Percentiles rank a stretch among this genome's conserved stretches.
Conservation (phyloP, 2,329 filamentous ascomycete species). For the Fusarium sarcochroum region DNA sequence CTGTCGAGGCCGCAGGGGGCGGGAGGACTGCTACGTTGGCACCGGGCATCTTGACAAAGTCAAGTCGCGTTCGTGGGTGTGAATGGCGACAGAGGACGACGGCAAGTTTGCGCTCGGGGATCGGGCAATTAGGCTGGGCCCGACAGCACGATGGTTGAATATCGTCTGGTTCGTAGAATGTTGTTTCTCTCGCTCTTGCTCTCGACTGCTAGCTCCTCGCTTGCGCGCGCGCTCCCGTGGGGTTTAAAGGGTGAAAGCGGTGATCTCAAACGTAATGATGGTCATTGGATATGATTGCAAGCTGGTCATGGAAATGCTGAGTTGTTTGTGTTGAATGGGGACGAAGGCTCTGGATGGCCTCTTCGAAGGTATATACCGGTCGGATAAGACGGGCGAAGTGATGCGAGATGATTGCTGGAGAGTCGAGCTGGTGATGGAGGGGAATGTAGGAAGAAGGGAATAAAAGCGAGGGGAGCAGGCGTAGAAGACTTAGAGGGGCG, state of each 20-base stretch:
- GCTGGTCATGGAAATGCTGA: conserved; percentile 60
- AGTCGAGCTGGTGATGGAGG: conserved; percentile 43
- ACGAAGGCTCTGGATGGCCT: conserved; percentile 52
- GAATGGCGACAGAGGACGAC: conserved; percentile 45
- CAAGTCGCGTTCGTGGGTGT: conserved; percentile 51
- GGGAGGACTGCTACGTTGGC: conserved; percentile 76
- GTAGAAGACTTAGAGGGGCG: conserved; percentile 49
- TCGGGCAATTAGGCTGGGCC: conserved; percentile 48
- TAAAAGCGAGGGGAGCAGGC: conserved; percentile 48
- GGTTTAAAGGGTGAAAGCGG: conserved; percentile 78
- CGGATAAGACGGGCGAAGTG: conserved; percentile 50
- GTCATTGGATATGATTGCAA: conserved; percentile 66
- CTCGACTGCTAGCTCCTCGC: conserved; percentile 64
- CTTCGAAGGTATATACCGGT: conserved; percentile 43
- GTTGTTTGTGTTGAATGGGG: conserved; percentile 44
- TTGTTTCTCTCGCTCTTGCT: conserved; percentile 53
- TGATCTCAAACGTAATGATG: conserved; percentile 63
- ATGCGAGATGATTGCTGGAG: conserved; percentile 47
- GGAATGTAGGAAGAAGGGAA: conserved; percentile 47
- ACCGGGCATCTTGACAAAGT: conserved; percentile 74
- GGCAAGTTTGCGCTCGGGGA: conserved; percentile 45
- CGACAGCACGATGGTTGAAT: conserved; percentile 71
- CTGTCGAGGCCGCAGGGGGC: conserved; percentile 75
- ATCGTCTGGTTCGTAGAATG: conserved; percentile 60
- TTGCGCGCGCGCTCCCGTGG: conserved; percentile 76